These are phyloP conservation scores for Helianthus tuberosus DNA, from an alignment of 129 eudicot species.

Conservation along the genomic window DNA sequence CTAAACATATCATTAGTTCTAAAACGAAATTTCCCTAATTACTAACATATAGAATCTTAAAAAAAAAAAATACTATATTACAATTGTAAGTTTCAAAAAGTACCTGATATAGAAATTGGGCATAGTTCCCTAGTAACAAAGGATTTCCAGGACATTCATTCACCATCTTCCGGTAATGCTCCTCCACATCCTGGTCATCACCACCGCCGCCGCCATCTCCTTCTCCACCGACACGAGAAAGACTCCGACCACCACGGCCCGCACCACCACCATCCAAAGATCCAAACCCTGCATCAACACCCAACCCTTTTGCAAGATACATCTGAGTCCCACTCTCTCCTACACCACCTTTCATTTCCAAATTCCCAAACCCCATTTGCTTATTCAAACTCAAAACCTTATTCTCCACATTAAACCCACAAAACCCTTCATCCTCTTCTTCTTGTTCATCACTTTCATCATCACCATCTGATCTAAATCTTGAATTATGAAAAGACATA, in stretches of 20 bases:
- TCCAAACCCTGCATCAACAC: conserved; percentile 39
- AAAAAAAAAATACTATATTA: not conserved
- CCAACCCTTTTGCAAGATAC: conserved; percentile 81
- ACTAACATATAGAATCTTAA: not conserved
- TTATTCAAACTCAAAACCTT: conserved; percentile 30
- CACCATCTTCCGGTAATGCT: conserved; percentile 77
- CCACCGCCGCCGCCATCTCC: conserved; percentile 43
- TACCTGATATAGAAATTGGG: conserved; percentile 74
- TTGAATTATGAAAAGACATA: conserved; percentile 47
- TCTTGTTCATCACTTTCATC: conserved; percentile 30
- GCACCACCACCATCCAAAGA: conserved; percentile 36
- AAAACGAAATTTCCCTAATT: not conserved
- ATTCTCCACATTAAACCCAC: conserved; percentile 22
- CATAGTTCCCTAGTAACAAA: conserved; percentile 72
- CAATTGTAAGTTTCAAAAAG: not conserved
- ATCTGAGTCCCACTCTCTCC: conserved; percentile 40
- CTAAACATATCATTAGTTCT: too few species aligned
- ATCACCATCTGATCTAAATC: conserved; percentile 36
- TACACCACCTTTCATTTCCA: conserved; percentile 28
- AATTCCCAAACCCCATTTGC: conserved; percentile 23
- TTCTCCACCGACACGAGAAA: conserved; percentile 30
- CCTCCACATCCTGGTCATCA: conserved; percentile 43
- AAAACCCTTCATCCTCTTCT: conserved; percentile 3
- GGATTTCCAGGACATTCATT: conserved; percentile 71
- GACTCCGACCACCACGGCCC: conserved; percentile 40